Base-by-base conservation (phyloP, 495 filamentous ascomycete species). In the Venustampulla echinocandica region DNA sequence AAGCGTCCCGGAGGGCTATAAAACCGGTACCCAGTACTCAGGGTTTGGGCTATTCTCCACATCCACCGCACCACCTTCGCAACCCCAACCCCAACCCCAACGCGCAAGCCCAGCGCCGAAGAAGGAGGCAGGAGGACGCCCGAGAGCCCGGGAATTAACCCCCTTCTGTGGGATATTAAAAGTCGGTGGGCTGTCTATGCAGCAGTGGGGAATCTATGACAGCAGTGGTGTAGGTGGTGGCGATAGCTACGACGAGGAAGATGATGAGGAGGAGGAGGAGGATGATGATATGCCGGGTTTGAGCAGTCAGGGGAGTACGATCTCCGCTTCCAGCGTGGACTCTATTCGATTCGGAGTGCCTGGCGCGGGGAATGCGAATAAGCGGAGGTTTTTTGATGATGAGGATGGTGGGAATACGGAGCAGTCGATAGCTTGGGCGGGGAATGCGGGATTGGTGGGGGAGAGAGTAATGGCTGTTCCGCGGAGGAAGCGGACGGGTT, bases 1-100 rank as follows among this genome's bases (percentile, higher is more conserved):
- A 64, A 81, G 83, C 9, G 80, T 97, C 2, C 84, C 86, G 0
- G 88, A 95, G 47, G 90, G 90, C 42, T 94, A 95, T 69, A 93
- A 90, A 67, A 90, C 85, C 10, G 74, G 76, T 50, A 46, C 50
- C 47, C 24, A 13, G 18, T 67, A 74, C 59, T 63, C 54, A 33
- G 59, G 55, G 46, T 70, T 72, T 48, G 54, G 57, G 5, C 62
- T 75, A 11, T 75, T 69, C 64, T 49, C 63, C 30, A 66, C 74
- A 4, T 38, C 2, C 34, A 39, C 41, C 19, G 46, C 37, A 28
- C 23, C 28, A 15, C 24, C 22, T 2, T 32, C 44, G 7, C 42
- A 23, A 15, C 22, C 21, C 1, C 20, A 19, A 9, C 22, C 39
- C 18, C 21, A 33, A 24, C 47, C 46, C 4, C n/a, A 42, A 18